These are phyloP conservation scores for Thelephora ganbajun DNA, from an alignment of 768 basidiomycete genomes.

Conservation along the genomic window DNA sequence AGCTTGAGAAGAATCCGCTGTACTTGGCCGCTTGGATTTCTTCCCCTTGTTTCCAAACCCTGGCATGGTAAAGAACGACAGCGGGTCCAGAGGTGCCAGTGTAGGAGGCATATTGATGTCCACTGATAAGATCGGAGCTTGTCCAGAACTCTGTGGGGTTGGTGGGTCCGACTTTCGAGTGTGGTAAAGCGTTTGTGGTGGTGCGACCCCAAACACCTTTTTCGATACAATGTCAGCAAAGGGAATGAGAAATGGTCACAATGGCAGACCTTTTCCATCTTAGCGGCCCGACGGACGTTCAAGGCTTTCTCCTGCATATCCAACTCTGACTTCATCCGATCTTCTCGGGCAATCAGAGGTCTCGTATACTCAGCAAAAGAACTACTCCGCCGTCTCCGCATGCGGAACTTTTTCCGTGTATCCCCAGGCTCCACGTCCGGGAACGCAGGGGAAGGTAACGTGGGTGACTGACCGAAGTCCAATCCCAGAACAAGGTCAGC, in stretches of 20 bases:
- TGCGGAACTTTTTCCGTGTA: constrained; percentile 24
- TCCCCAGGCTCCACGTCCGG: constrained; percentile 15
- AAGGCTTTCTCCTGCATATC: constrained; percentile 63
- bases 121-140: too few relatives aligned
- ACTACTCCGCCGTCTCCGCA: constrained; percentile 38
- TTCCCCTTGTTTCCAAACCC: constrained; percentile 28
- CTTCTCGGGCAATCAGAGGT: constrained; percentile 40
- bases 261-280: constrained; percentile 67
- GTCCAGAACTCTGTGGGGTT: constrained; percentile 1
- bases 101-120: constrained; percentile 5
- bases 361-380: constrained; percentile 32
- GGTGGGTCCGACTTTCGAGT: constrained; percentile 33
- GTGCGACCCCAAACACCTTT: constrained; percentile 72
- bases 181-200: constrained; percentile 69
- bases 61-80: constrained; percentile 6
- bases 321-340: constrained; percentile 57
- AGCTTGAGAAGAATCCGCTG: constrained; percentile 46
- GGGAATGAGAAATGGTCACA: constrained; percentile 1
- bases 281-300: constrained; percentile 66
- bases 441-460: constrained; percentile 19
- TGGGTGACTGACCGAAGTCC: constrained; percentile 17
- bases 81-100: constrained; percentile 8
- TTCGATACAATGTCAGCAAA: constrained; percentile 1
- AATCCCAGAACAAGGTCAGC: constrained; percentile 46
- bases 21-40: constrained; percentile 34